phyloP scores from a whole-genome alignment of 371 early-diverging fungal species.

The Mucor velutinosus region DNA sequence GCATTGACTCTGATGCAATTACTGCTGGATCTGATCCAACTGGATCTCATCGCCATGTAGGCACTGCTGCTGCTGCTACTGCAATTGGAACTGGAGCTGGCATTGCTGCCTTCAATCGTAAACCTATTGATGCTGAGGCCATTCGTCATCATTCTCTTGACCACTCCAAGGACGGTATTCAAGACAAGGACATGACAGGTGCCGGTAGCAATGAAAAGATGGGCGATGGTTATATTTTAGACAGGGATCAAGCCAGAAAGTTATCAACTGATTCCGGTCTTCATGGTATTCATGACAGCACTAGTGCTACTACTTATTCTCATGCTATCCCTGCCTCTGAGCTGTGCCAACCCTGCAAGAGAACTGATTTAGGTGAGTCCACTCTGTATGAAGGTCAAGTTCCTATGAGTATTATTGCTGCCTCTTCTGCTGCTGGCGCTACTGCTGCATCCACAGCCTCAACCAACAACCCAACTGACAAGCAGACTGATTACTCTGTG shows the following conservation, averaged over 20 bases:
- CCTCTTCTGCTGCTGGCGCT: background rate
- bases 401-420: background rate
- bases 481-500: background rate
- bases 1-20: conserved; percentile 5
- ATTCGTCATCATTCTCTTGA: conserved; percentile 1
- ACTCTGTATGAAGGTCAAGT: background rate
- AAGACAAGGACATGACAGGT: background rate
- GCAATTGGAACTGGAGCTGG: conserved; percentile 1
- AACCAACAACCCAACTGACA: background rate
- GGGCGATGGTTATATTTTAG: background rate
- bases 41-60: background rate
- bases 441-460: background rate
- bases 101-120: background rate
- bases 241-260: background rate
- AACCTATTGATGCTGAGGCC: background rate
- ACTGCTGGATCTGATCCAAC: background rate
- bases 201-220: background rate
- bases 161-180: background rate
- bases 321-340: background rate
- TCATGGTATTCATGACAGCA: background rate
- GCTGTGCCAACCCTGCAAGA: background rate
- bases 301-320: background rate
- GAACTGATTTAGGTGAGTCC: background rate
- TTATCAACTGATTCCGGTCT: background rate
- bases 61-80: background rate